phyloP scores from a whole-genome alignment of 2,329 filamentous ascomycete species.

The Madurella fahalii region DNA sequence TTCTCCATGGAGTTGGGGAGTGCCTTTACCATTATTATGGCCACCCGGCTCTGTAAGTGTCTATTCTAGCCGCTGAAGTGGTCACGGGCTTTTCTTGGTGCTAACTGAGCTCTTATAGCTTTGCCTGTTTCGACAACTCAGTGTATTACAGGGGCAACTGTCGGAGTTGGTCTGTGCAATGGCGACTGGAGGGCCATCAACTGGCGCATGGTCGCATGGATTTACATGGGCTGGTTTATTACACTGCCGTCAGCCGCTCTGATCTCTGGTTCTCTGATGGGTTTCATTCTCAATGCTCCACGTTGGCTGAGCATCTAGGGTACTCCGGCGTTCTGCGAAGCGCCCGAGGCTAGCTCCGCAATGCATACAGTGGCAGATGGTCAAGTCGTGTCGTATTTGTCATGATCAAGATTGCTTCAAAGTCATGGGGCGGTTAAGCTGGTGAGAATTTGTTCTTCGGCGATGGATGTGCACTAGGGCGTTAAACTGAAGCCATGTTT shows the following conservation, averaged over 20 bases:
- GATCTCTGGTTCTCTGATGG: conserved; percentile 58
- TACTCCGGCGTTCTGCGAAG: not conserved
- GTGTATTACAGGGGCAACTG: conserved; percentile 59
- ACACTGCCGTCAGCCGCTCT: conserved; percentile 55
- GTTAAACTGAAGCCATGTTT: too few relatives aligned
- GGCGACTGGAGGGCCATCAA: conserved; percentile 57
- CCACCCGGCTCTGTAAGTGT: conserved; percentile 51
- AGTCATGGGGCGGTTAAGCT: too few relatives aligned
- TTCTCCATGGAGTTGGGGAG: conserved; percentile 57
- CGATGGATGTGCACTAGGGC: too few relatives aligned
- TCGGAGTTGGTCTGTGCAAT: conserved; percentile 60
- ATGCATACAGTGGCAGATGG: too few relatives aligned
- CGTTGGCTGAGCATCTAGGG: conserved; percentile 33
- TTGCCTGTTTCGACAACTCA: conserved; percentile 63
- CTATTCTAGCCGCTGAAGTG: not conserved
- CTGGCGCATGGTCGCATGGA: conserved; percentile 59
- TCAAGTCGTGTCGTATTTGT: too few relatives aligned
- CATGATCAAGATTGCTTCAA: too few relatives aligned
- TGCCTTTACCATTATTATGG: conserved; percentile 59
- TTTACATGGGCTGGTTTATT: conserved; percentile 58
- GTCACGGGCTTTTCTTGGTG: not conserved
- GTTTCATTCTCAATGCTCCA: conserved; percentile 58
- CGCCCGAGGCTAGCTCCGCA: too few relatives aligned
- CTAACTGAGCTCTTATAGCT: conserved; percentile 29
- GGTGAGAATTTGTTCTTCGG: too few relatives aligned